A percentile compares a stretch with the other conserved stretches of the same genome.
Conservation (phyloP, 768 basidiomycete genomes). For the Lepiota brunneoincarnata region DNA sequence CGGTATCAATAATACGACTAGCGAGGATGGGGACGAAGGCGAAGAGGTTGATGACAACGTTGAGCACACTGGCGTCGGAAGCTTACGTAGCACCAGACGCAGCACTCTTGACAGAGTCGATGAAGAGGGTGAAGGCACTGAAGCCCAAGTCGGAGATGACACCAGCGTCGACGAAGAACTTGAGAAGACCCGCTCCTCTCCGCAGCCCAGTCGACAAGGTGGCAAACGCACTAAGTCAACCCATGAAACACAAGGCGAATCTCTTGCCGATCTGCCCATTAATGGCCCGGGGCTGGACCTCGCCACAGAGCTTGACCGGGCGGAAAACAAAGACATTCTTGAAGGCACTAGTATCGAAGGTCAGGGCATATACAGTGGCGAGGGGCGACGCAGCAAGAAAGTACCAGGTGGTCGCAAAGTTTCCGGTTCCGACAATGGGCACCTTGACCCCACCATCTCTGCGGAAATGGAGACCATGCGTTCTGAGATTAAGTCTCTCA, state of each 20-base stretch:
- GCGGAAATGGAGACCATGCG: constrained; percentile 72
- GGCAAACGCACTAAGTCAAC: constrained; percentile 56
- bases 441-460: constrained; percentile 39
- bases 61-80: constrained; percentile 46
- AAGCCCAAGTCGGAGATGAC: constrained; percentile 30
- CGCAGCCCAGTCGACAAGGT: constrained; percentile 38
- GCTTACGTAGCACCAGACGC: constrained; percentile 53
- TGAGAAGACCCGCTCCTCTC: constrained; percentile 34
- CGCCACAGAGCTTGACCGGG: constrained; percentile 88
- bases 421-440: constrained; percentile 29
- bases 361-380: constrained; percentile 39
- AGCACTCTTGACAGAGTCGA: constrained; percentile 65
- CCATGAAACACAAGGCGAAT: constrained; percentile 65
- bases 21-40: constrained; percentile 39
- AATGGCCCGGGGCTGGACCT: constrained; percentile 88
- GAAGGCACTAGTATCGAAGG: constrained; percentile 55
- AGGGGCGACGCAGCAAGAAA: constrained; percentile 49
- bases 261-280: constrained; percentile 83
- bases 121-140: constrained; percentile 49
- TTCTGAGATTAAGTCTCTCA: constrained; percentile 86
- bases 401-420: constrained; percentile 36
- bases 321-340: constrained; percentile 83
- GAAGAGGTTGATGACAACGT: constrained; percentile 40
- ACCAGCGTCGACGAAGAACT: constrained; percentile 30
- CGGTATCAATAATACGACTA: constrained; percentile 38